phyloP scores from a whole-genome alignment of 2,329 filamentous ascomycete genomes.

The Lasiodiplodia citricola region DNA sequence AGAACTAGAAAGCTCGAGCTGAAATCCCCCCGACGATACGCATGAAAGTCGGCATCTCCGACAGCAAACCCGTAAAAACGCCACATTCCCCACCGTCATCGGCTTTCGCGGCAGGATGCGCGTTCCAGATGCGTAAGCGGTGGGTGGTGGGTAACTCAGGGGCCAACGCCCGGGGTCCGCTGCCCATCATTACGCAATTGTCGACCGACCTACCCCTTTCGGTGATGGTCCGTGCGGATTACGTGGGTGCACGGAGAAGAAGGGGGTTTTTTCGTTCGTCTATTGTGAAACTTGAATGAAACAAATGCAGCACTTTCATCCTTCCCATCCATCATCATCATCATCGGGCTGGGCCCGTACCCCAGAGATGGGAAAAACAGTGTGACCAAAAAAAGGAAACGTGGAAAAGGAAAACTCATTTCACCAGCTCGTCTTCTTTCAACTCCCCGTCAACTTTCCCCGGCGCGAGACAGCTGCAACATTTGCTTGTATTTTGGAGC shows the following conservation, averaged over 20 bases:
- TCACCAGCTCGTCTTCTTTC: not conserved
- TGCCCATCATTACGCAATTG: not conserved
- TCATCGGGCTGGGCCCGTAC: not conserved
- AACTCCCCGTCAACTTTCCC: not conserved
- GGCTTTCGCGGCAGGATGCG: not conserved
- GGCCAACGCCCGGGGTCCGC: not conserved
- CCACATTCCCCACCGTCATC: not conserved
- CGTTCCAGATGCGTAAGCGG: not conserved
- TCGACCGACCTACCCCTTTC: constrained; percentile 8
- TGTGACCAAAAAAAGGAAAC: not conserved
- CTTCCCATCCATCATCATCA: not conserved
- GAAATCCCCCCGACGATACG: not conserved
- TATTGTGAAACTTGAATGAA: not conserved
- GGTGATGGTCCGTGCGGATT: not conserved
- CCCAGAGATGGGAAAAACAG: not conserved
- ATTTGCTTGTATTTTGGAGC: not conserved
- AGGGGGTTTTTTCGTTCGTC: not conserved
- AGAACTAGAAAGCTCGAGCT: not conserved
- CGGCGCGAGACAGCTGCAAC: not conserved
- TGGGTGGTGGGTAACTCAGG: not conserved
- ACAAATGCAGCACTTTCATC: not conserved
- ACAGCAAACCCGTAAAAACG: not conserved
- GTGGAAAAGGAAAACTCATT: not conserved
- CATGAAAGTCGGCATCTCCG: not conserved
- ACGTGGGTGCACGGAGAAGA: not conserved